Percentiles rank a stretch among this genome's conserved stretches.
These are phyloP conservation scores for Geum urbanum DNA, from an alignment of 306 rosid genomes.

Conservation along the genomic window DNA sequence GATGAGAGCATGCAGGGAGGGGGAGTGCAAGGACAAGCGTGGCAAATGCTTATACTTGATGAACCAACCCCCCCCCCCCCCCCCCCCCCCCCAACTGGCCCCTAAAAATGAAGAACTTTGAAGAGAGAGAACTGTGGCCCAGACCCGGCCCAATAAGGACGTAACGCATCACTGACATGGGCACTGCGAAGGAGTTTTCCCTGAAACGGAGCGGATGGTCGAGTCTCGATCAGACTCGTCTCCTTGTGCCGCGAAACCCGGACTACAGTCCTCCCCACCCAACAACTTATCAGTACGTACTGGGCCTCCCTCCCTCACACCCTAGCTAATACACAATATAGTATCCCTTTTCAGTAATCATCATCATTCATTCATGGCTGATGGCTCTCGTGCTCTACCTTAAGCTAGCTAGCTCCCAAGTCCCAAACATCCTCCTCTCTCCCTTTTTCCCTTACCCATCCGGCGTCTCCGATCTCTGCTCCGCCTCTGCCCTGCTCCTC, in stretches of 20 bases:
- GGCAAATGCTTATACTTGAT: neutral
- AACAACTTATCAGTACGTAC: neutral
- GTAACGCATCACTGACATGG: constrained; percentile 43
- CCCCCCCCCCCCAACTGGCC: neutral
- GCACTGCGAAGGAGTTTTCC: neutral
- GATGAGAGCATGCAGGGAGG: neutral
- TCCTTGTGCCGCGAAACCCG: constrained; percentile 49
- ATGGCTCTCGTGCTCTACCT: neutral
- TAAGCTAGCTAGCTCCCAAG: neutral
- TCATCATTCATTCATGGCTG: neutral
- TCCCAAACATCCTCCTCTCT: neutral
- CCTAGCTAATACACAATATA: too few relatives aligned
- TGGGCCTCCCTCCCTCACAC: neutral
- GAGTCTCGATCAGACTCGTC: constrained; percentile 44
- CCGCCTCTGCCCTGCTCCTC: neutral
- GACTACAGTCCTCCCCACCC: constrained; percentile 32
- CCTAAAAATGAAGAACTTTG: neutral
- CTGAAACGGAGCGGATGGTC: constrained; percentile 24
- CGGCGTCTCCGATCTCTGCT: constrained; percentile 2
- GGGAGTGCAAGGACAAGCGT: too few relatives aligned
- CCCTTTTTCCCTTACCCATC: too few relatives aligned
- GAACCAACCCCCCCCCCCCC: neutral
- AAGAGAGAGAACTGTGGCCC: neutral
- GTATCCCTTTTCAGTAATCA: neutral
- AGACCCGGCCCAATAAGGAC: constrained; percentile 19